Percentiles rank a stretch among this genome's conserved stretches.
phyloP scores from a whole-genome alignment of 371 early-diverging fungal genomes.

The Mucor plumbeus region DNA sequence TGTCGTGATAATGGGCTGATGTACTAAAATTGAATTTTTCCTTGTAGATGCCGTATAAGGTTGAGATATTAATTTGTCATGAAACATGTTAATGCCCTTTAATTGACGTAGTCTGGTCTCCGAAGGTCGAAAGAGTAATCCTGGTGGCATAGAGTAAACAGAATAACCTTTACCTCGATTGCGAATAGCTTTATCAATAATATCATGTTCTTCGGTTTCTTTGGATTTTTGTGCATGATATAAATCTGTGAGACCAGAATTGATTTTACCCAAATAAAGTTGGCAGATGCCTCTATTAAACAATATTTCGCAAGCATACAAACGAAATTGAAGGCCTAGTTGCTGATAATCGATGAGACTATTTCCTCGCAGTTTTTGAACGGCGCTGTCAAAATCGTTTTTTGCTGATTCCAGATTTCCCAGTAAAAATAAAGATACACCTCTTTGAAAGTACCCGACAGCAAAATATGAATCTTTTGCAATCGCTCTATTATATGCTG shows the following conservation, averaged over 20 bases:
- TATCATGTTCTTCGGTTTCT: constrained; percentile 72
- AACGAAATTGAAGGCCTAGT: constrained; percentile 85
- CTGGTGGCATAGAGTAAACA: constrained; percentile 79
- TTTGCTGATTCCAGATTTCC: constrained; percentile 64
- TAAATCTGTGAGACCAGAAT: constrained; percentile 75
- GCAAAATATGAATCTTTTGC: constrained; percentile 85
- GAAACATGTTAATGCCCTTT: constrained; percentile 35
- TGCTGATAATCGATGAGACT: constrained; percentile 92
- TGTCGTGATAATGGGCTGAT: background rate
- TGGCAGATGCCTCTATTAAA: constrained; percentile 90
- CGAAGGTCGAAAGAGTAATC: constrained; percentile 81
- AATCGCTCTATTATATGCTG: constrained; percentile 73
- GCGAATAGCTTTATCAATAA: constrained; percentile 74
- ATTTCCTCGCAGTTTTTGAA: constrained; percentile 81
- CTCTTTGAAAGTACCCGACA: constrained; percentile 90
- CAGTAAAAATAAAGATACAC: constrained; percentile 76
- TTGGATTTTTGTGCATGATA: constrained; percentile 71
- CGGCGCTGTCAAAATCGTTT: constrained; percentile 64
- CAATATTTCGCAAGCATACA: constrained; percentile 86
- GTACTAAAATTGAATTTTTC: constrained; percentile 10
- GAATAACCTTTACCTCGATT: constrained; percentile 74
- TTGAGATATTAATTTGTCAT: background rate
- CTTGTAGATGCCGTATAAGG: background rate
- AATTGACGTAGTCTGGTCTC: constrained; percentile 63
- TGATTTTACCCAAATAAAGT: constrained; percentile 73